Percentiles rank a stretch among this genome's conserved stretches.
Evolutionary conservation across 2,329 filamentous ascomycete species (phyloP).

Genomic region (Myriangium duriaei): DNA sequence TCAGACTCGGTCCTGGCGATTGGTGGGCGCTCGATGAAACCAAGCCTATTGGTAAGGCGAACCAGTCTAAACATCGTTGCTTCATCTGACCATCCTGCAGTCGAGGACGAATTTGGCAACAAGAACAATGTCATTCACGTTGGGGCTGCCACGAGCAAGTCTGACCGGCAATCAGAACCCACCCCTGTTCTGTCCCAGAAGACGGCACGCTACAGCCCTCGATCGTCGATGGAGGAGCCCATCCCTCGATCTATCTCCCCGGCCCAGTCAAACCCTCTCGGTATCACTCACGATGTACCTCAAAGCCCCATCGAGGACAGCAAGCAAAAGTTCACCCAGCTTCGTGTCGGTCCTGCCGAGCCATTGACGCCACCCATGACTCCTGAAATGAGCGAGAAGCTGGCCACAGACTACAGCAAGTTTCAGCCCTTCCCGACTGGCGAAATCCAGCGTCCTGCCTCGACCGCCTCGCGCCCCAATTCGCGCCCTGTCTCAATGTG

Average conservation of each 20-base stretch:
- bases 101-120: constrained; percentile 40
- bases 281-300: constrained; percentile 7
- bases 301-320: constrained; percentile 7
- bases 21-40: constrained; percentile 60
- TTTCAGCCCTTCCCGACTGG: constrained; percentile 6
- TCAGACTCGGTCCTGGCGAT: constrained; percentile 52
- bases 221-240: not conserved
- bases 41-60: constrained; percentile 44
- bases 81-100: constrained; percentile 19
- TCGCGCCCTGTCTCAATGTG: constrained; percentile 4
- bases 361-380: constrained; percentile 7
- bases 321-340: not conserved
- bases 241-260: constrained; percentile 2
- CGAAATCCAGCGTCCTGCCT: constrained; percentile 8
- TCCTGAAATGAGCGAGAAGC: constrained; percentile 9
- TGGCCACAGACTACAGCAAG: constrained; percentile 5
- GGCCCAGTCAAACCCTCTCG: constrained; percentile 2
- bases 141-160: constrained; percentile 12
- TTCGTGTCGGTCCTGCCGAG: constrained; percentile 4
- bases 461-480: constrained; percentile 4
- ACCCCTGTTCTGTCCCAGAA: too few relatives aligned
- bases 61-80: not conserved
- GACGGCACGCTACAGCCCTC: not conserved
- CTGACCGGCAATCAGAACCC: too few relatives aligned
- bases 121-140: constrained; percentile 40